Evolutionary conservation across 108 stramenopile genomes (phyloP), one percentile per base, ranked within the genome.

Genomic region (Discostella stelligeroides): DNA sequence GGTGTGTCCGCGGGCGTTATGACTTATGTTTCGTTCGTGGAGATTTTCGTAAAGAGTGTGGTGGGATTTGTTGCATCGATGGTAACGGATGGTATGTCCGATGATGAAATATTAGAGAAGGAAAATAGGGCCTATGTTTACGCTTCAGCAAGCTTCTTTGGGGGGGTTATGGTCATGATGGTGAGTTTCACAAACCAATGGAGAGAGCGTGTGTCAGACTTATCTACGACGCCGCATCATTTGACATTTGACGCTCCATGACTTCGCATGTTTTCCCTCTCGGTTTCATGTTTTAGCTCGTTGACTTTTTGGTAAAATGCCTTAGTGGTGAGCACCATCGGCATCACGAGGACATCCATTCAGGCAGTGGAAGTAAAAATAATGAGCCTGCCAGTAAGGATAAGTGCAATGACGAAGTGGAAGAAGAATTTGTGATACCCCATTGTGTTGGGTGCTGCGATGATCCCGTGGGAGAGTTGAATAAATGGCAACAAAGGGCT

Each of bases 1-100:
- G 90, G 86, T 29, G 18, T 94, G 11, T 77, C 92, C 13, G 87
- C 87, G 10, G 86, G 86, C 0, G 95, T 95, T 7, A 95, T 95
- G 95, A 68, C 88, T 0, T 94, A 91, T 73, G 88, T 95, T 2
- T 85, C 85, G 6, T 81, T 95, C 53, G 76, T 84, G 8, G 92
- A 94, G 46, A 94, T 95, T 38, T 89, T 92, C 54, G 55, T 29
- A 6, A 89, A 94, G 80, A 69, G 87, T 15, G 49, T 72, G 14
- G 28, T 25, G 3, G 85, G 42, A 2, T 88, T 93, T 21, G 34
- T 0, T 1, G 15, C 39, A 5, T 58, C 57, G 39, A 37, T 58
- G 30, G 37, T 58, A 20, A 39, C 28, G n/a, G 57, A 58, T 4
- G 57, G 21, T 11, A 58, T 58, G 57, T 39, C 57, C 18, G 57